Conservation (phyloP, 768 basidiomycete species). For the Lactarius deliciosus region DNA sequence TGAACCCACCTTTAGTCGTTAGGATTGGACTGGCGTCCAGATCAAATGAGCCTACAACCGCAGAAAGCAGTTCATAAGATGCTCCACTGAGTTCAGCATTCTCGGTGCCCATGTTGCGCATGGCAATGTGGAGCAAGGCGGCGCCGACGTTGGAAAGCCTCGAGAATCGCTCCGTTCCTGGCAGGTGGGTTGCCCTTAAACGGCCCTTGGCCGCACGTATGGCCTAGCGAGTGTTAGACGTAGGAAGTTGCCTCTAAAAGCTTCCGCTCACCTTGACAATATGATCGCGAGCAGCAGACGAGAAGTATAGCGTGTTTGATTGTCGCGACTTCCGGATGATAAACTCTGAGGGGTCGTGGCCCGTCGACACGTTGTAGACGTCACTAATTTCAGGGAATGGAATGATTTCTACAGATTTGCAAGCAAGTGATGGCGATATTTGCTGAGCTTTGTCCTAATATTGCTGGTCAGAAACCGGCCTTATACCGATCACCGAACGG, state of each 20-base stretch:
- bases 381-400: constrained; percentile 81
- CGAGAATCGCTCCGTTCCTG: constrained; percentile 62
- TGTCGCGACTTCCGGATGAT: constrained; percentile 74
- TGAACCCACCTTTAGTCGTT: constrained; percentile 59
- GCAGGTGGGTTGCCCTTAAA: constrained; percentile 54
- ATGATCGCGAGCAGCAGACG: constrained; percentile 62
- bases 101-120: constrained; percentile 71
- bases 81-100: constrained; percentile 78
- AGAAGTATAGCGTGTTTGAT: constrained; percentile 73
- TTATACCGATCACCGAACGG: neutral
- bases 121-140: constrained; percentile 80
- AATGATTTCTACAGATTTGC: constrained; percentile 82
- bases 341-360: constrained; percentile 76
- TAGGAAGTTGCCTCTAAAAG: neutral
- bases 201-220: constrained; percentile 76
- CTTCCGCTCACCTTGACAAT: constrained; percentile 63
- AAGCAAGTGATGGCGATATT: constrained; percentile 65
- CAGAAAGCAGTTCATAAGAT: constrained; percentile 75
- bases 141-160: constrained; percentile 84
- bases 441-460: constrained; percentile 65
- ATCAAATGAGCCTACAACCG: constrained; percentile 74
- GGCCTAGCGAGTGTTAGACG: constrained; percentile 42
- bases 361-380: constrained; percentile 77
- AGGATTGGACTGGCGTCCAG: constrained; percentile 72
- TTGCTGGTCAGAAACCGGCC: constrained; percentile 20